Percentiles rank a stretch among this genome's conserved stretches.
Evolutionary conservation across 345 rosid species (phyloP).

Genomic region (Heritiera littoralis): DNA sequence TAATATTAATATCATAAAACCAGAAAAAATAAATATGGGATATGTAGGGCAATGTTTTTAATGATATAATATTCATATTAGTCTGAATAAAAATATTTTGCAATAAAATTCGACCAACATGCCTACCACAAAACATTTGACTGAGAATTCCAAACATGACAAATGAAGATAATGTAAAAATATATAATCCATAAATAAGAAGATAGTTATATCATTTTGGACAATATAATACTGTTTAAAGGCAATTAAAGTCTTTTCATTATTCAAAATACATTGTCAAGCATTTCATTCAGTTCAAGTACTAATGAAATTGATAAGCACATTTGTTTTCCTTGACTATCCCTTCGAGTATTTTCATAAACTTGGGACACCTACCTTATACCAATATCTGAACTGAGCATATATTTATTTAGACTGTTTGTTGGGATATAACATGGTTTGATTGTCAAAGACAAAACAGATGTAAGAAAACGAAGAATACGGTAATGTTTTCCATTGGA

Average conservation of each 20-base stretch:
- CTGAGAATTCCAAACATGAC: neutral
- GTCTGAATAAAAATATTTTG: too few species aligned
- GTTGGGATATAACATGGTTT: neutral
- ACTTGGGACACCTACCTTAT: neutral
- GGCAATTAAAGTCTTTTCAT: neutral
- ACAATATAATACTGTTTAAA: neutral
- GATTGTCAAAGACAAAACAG: neutral
- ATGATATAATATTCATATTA: too few species aligned
- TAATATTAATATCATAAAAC: too few species aligned
- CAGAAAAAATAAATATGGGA: too few species aligned
- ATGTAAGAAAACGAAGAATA: neutral
- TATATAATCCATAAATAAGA: neutral
- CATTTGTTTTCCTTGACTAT: neutral
- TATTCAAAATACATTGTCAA: neutral
- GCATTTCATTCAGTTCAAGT: neutral
- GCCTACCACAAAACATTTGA: too few species aligned
- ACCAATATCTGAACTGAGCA: neutral
- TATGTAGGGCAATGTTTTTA: too few species aligned
- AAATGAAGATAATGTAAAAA: too few species aligned
- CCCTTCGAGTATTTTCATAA: neutral
- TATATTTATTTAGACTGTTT: neutral
- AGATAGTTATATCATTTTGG: too few species aligned
- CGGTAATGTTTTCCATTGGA: neutral
- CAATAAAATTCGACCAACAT: too few species aligned
- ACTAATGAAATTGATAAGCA: neutral